Base-by-base conservation (phyloP, 2,329 filamentous ascomycete genomes). In the Lachnellula occidentalis region DNA sequence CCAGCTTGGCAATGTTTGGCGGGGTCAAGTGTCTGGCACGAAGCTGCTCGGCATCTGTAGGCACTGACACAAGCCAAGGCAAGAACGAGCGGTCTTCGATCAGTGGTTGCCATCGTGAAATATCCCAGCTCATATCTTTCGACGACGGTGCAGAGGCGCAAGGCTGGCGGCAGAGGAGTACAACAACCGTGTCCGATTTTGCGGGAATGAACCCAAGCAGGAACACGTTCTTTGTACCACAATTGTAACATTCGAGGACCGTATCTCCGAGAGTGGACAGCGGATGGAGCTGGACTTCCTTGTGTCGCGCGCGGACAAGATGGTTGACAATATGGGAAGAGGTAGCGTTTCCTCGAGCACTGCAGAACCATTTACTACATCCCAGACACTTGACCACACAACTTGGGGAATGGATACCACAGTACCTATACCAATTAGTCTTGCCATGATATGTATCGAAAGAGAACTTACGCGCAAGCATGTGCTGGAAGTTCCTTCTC, bases 81-180 rank as follows among this genome's bases (percentile, higher is more conserved):
- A 99, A 74, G 70, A 99, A 99, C 15, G 91, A 94, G 48, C 94
- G 90, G 68, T 99, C 94, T 72, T 96, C 92, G 61, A 99, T 97
- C 55, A 99, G 78, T 12, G 94, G 94, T 70, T 97, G 92, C 94
- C 94, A 99, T 69, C 92, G 85, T 24, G 92, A 95, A 5, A 92
- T 95, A 71, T 99, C 94, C 94, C 94, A 99, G 71, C 94, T 99
- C 92, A 99, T 97, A 67, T 99, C 94, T 74, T 99, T 99, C 61
- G 90, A 92, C 34, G 94, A 97, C 1, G 92, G 88, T 74, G 89
- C 92, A 27, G 94, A 87, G 34, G 92, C 94, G 72, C 94, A 99
- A 46, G 94, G 94, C 72, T 97, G 94, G 58, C 94, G 91, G 71
- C 94, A 99, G 37, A 99, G 81, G 45, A 99, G 83, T 22, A 99